phyloP scores from a whole-genome alignment of 352 stramenopile species.

The Phytophthora fragariae region DNA sequence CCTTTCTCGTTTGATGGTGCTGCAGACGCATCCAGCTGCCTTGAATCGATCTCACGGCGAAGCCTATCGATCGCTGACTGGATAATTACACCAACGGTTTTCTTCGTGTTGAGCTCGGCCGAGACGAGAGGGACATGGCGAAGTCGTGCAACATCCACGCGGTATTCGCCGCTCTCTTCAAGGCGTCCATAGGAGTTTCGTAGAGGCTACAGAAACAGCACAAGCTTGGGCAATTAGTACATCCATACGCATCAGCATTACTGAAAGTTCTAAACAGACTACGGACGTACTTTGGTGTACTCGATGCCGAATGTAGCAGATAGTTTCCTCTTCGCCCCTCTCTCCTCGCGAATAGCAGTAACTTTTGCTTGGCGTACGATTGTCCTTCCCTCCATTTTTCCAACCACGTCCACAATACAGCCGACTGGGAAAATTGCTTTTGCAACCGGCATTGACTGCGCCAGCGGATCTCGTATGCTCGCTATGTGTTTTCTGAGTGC shows the following conservation, averaged over 20 bases:
- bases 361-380: slow-evolving; percentile 43
- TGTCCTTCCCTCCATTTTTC: slow-evolving; percentile 29
- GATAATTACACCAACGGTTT: slow-evolving; percentile 33
- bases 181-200: slow-evolving; percentile 27
- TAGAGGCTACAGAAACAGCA: slow-evolving; percentile 8
- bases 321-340: slow-evolving; percentile 18
- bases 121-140: slow-evolving; percentile 18
- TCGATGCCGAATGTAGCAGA: slow-evolving; percentile 54
- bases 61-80: slow-evolving; percentile 45
- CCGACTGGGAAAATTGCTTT: slow-evolving; percentile 57
- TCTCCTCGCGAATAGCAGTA: slow-evolving; percentile 37
- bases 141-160: slow-evolving; percentile 20
- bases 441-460: slow-evolving; percentile 34
- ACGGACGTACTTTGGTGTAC: slow-evolving; percentile 43
- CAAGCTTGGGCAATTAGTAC: neutral
- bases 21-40: neutral
- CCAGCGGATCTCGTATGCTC: slow-evolving; percentile 16
- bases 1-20: neutral
- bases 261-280: neutral
- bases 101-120: slow-evolving; percentile 21
- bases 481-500: slow-evolving; percentile 27
- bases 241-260: neutral
- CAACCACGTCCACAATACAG: slow-evolving; percentile 42
- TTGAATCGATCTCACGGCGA: slow-evolving; percentile 32
- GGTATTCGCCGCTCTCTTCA: slow-evolving; percentile 23